These are phyloP conservation scores for Monosporascus sp. DNA, from an alignment of 2,329 filamentous ascomycete genomes.

Conservation along the genomic window DNA sequence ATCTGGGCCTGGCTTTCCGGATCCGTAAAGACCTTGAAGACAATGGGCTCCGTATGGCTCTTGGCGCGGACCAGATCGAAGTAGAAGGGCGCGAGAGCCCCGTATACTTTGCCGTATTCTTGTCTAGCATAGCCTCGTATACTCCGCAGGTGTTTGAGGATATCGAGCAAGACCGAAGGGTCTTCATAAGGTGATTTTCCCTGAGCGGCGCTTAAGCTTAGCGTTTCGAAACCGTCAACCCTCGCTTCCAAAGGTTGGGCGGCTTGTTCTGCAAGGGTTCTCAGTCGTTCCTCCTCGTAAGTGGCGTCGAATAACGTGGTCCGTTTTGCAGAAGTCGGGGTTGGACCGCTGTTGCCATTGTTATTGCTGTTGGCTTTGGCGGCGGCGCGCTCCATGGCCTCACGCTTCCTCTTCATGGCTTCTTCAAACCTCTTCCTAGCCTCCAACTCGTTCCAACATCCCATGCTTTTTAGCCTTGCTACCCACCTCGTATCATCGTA, in stretches of 20 bases:
- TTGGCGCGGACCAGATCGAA: conserved; percentile 68
- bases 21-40: conserved; percentile 83
- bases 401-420: conserved; percentile 54
- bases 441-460: conserved; percentile 85
- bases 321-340: conserved; percentile 24
- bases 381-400: conserved; percentile 38
- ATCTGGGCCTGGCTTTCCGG: conserved; percentile 89
- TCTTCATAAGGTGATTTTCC: conserved; percentile 48
- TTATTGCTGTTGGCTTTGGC: not conserved
- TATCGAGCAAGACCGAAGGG: conserved; percentile 59
- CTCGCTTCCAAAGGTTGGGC: conserved; percentile 20
- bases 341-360: conserved; percentile 15
- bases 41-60: conserved; percentile 71
- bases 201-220: conserved; percentile 48
- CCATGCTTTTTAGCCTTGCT: conserved; percentile 76
- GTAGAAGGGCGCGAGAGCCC: conserved; percentile 84
- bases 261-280: conserved; percentile 31
- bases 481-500: conserved; percentile 98
- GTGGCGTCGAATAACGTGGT: conserved; percentile 71
- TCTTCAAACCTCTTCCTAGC: conserved; percentile 78
- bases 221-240: conserved; percentile 73
- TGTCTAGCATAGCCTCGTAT: conserved; percentile 79
- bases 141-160: conserved; percentile 68
- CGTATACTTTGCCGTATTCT: conserved; percentile 88
- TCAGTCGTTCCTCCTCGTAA: conserved; percentile 57